phyloP scores from a whole-genome alignment of 805 yeast genomes.

The Myxozyma nipponensis region DNA sequence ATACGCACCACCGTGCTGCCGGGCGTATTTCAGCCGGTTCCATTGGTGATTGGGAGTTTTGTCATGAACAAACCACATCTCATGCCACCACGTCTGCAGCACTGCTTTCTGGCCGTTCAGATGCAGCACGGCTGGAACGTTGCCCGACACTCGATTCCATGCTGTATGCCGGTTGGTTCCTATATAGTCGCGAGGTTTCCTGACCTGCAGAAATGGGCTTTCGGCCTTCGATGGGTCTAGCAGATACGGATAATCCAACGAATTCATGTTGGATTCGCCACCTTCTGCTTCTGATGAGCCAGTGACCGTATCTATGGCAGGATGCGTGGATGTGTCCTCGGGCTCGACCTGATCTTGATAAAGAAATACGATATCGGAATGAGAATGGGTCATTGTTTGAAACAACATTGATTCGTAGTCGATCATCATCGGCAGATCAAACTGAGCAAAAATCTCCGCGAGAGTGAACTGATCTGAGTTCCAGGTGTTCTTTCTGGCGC shows the following conservation, averaged over 20 bases:
- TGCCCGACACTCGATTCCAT: conserved; percentile 17
- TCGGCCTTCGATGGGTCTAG: not conserved
- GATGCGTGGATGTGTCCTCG: not conserved
- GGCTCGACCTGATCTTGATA: conserved; percentile 12
- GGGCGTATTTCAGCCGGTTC: conserved; percentile 6
- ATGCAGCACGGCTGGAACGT: conserved; percentile 12
- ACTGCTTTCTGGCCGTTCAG: conserved; percentile 14
- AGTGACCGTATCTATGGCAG: conserved; percentile 3
- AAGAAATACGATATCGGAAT: conserved; percentile 12
- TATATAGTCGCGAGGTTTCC: not conserved
- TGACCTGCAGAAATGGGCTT: not conserved
- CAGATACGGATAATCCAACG: not conserved
- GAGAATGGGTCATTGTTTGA: conserved; percentile 17
- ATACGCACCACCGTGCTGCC: conserved; percentile 6
- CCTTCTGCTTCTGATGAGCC: not conserved
- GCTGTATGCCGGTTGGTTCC: too few relatives aligned
- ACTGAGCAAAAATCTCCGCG: conserved; percentile 13
- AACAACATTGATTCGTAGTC: conserved; percentile 15
- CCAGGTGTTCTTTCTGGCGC: not conserved
- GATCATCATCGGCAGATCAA: conserved; percentile 10
- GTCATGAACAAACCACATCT: conserved; percentile 20
- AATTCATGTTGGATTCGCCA: not conserved
- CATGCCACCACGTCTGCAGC: conserved; percentile 19
- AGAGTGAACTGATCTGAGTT: conserved; percentile 13
- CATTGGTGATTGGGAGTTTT: not conserved